Conservation (phyloP, 768 basidiomycete genomes). For the Mycena rosella region DNA sequence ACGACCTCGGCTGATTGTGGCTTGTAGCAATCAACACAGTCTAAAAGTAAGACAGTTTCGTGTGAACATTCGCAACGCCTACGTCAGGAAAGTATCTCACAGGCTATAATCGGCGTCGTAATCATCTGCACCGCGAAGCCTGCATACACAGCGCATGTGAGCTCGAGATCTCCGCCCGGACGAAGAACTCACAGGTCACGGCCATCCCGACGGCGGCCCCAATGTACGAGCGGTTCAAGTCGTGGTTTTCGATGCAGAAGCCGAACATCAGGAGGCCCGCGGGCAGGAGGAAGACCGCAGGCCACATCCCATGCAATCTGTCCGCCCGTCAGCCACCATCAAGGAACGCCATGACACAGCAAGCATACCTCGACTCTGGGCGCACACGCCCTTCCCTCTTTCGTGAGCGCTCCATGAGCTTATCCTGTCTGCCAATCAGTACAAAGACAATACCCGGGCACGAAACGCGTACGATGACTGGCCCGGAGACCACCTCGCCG, state of each 20-base stretch:
- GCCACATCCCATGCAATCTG: conserved; percentile 39
- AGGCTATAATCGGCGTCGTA: conserved; percentile 32
- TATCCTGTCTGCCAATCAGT: no score
- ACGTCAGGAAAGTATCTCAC: conserved; percentile 1
- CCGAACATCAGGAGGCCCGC: conserved; percentile 36
- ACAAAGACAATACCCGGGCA: no score
- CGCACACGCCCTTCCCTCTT: conserved; percentile 32
- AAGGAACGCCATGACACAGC: no score
- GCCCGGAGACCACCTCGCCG: conserved; percentile 37
- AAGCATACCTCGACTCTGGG: conserved; percentile 26
- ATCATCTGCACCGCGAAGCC: conserved; percentile 39
- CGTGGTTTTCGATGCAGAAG: conserved; percentile 34
- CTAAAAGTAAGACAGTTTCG: neutral
- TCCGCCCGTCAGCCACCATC: neutral
- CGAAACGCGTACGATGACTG: conserved; percentile 29
- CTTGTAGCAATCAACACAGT: conserved; percentile 40
- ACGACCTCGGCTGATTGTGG: conserved; percentile 38
- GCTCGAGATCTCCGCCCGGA: neutral
- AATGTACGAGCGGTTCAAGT: conserved; percentile 31
- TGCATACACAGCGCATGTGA: neutral
- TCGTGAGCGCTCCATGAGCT: conserved; percentile 29
- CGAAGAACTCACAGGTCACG: conserved; percentile 28
- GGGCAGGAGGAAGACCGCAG: conserved; percentile 33
- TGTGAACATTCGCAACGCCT: neutral
- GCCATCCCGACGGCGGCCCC: conserved; percentile 38